Conservation (phyloP, 1,139 yeast genomes). For the Hyphopichia khmerensis region DNA sequence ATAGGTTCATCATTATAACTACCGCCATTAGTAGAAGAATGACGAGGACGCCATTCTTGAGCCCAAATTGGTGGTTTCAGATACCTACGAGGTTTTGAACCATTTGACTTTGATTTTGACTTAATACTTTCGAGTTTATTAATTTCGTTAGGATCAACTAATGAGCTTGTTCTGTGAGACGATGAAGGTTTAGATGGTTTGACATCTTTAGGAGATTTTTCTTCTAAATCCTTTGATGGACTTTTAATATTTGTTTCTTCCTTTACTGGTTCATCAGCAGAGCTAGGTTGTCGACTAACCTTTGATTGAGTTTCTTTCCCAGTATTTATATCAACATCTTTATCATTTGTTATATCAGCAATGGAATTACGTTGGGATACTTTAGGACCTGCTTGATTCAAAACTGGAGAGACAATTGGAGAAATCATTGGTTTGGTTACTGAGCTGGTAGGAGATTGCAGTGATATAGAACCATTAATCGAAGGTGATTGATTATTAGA, state of each 20-base stretch:
- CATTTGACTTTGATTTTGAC: not conserved
- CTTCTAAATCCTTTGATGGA: too few relatives aligned
- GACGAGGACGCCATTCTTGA: conserved; percentile 57
- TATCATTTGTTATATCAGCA: conserved; percentile 47
- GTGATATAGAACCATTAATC: not conserved
- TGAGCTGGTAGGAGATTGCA: not conserved
- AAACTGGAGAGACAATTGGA: conserved; percentile 5
- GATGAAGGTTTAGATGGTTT: not conserved
- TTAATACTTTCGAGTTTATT: not conserved
- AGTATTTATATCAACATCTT: conserved; percentile 36
- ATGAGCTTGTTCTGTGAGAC: not conserved
- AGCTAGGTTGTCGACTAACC: conserved; percentile 7
- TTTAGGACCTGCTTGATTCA: conserved; percentile 6
- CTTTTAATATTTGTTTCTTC: too few relatives aligned
- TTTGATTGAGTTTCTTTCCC: conserved; percentile 31
- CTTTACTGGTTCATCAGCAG: too few relatives aligned
- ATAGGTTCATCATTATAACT: conserved; percentile 6
- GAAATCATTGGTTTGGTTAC: not conserved
- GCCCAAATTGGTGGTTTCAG: conserved; percentile 80
- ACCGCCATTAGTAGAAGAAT: conserved; percentile 12
- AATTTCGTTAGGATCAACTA: not conserved
- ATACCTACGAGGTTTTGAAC: conserved; percentile 60
- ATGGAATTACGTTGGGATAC: conserved; percentile 37
- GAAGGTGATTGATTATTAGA: not conserved
- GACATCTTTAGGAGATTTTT: too few relatives aligned